Percentiles rank a stretch among this genome's conserved stretches.
These are phyloP conservation scores for Rhynchospora pubera DNA, from an alignment of 176 grass and related monocot species.

Conservation along the genomic window DNA sequence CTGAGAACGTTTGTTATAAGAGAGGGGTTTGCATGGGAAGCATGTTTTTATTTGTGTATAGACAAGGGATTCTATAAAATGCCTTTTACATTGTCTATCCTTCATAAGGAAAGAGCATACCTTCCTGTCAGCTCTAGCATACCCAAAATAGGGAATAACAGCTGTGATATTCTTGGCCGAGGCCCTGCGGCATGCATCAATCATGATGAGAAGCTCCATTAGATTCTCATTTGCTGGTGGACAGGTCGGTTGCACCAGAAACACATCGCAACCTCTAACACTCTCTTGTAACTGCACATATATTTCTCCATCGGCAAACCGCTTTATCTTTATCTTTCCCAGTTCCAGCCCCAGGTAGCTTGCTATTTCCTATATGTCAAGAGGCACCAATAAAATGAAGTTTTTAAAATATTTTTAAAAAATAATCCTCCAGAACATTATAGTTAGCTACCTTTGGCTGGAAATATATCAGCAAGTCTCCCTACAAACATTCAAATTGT, in stretches of 20 bases:
- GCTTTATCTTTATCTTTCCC: constrained; percentile 91
- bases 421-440: too few species aligned
- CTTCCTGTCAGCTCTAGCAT: constrained; percentile 96
- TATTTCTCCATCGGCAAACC: constrained; percentile 94
- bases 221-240: constrained; percentile 99
- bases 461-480: not conserved
- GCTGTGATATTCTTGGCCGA: constrained; percentile 97
- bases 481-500: not conserved
- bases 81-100: not conserved
- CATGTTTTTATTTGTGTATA: not conserved
- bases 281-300: constrained; percentile 99
- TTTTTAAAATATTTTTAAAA: too few species aligned
- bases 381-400: not conserved
- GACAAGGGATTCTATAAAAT: not conserved
- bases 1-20: not conserved
- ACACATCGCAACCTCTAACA: constrained; percentile 90
- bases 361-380: constrained; percentile 75
- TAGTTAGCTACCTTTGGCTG: too few species aligned
- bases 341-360: constrained; percentile 91
- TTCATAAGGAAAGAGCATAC: constrained; percentile 24
- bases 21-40: not conserved
- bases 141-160: constrained; percentile 98
- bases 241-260: constrained; percentile 84
- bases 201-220: constrained; percentile 95
- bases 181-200: constrained; percentile 95